phyloP scores from a whole-genome alignment of 2,329 filamentous ascomycete species.

The Fusarium heterosporum region DNA sequence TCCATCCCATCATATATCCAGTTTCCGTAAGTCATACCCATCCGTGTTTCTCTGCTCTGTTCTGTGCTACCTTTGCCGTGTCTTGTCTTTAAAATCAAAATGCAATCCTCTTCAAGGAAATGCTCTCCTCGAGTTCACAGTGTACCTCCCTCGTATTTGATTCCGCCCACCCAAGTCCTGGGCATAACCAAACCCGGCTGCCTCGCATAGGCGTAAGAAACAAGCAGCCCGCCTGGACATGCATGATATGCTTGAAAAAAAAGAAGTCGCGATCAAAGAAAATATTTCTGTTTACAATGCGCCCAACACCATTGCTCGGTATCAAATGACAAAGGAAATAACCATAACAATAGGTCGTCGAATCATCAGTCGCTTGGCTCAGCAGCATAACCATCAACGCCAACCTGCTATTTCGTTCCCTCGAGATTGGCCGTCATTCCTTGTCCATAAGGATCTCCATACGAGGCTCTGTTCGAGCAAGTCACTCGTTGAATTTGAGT shows the following conservation, averaged over 20 bases:
- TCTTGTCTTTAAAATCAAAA: conserved; percentile 34
- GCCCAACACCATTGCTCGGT: conserved; percentile 52
- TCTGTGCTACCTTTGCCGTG: conserved; percentile 11
- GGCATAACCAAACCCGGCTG: conserved; percentile 24
- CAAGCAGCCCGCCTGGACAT: conserved; percentile 19
- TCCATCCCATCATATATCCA: conserved; percentile 26
- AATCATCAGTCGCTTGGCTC: conserved; percentile 43
- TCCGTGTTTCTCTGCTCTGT: conserved; percentile 22
- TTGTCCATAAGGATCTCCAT: conserved; percentile 14
- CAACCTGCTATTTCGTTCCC: conserved; percentile 32
- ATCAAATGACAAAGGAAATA: conserved; percentile 45
- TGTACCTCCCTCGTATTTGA: conserved; percentile 15
- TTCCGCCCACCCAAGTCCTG: conserved; percentile 21
- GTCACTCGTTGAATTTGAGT: conserved; percentile 12
- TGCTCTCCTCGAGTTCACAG: conserved; percentile 14
- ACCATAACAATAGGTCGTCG: conserved; percentile 42
- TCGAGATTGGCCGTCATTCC: conserved; percentile 19
- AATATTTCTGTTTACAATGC: conserved; percentile 45
- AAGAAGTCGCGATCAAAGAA: conserved; percentile 17
- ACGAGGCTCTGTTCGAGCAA: conserved; percentile 1
- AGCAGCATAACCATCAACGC: conserved; percentile 17
- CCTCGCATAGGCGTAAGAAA: conserved; percentile 24
- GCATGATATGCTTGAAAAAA: conserved; percentile 30
- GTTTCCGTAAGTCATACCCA: conserved; percentile 26
- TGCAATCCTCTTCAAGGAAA: conserved; percentile 31